Conservation (phyloP, 192 early-diverging fungal genomes). For the Backusella tarrabulga region DNA sequence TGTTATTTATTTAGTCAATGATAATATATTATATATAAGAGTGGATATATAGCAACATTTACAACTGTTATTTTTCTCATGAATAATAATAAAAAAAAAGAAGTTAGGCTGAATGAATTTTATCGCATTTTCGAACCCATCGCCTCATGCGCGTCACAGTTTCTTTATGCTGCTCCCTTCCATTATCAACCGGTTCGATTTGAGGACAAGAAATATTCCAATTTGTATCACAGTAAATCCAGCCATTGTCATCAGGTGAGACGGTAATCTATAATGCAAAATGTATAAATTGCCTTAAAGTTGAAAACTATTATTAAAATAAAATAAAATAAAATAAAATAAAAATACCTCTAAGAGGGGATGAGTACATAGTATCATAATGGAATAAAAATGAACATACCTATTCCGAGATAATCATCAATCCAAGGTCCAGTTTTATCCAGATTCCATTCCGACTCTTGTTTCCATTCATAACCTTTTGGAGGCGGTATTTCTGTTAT, state of each 20-base stretch:
- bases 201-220: constrained; percentile 25
- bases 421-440: constrained; percentile 36
- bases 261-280: constrained; percentile 14
- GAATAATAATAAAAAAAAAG: too few species aligned
- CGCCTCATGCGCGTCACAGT: constrained; percentile 27
- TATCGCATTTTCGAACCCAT: constrained; percentile 27
- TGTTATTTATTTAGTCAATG: too few species aligned
- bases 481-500: constrained; percentile 21
- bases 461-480: constrained; percentile 32
- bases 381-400: neutral
- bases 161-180: neutral
- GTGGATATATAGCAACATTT: too few species aligned
- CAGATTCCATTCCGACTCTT: constrained; percentile 28
- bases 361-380: neutral
- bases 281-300: neutral
- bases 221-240: constrained; percentile 38
- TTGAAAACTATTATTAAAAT: neutral
- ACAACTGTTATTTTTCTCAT: neutral
- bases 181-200: neutral
- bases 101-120: neutral
- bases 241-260: constrained; percentile 38
- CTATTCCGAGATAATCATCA: constrained; percentile 32
- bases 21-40: too few species aligned
- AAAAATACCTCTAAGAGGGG: neutral
- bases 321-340: too few species aligned